Conservation (phyloP, 306 rosid genomes). For the Cajanus cajan region DNA sequence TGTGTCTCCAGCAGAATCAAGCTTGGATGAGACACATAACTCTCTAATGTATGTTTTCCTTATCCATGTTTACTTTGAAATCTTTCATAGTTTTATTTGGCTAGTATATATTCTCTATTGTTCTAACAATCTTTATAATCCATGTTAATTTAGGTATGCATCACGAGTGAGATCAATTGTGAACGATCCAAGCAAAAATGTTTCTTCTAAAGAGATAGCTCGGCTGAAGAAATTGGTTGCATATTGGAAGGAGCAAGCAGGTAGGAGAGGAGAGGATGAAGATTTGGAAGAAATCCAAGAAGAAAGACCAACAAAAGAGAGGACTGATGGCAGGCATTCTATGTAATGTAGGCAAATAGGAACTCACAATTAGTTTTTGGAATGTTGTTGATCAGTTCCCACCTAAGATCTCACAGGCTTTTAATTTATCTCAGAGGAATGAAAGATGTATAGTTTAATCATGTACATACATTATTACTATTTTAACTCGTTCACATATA, state of each 20-base stretch:
- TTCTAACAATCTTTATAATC: background rate
- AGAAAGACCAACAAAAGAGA: slow-evolving; percentile 59
- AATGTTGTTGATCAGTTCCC: background rate
- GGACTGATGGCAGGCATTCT: slow-evolving; percentile 62
- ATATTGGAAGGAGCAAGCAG: slow-evolving; percentile 97
- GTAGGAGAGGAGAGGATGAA: slow-evolving; percentile 73
- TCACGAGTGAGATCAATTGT: slow-evolving; percentile 89
- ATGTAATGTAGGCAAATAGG: slow-evolving; percentile 43
- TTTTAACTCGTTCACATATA: background rate
- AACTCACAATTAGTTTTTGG: background rate
- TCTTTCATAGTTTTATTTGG: background rate
- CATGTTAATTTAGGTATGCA: slow-evolving; percentile 64
- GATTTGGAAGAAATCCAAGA: slow-evolving; percentile 88
- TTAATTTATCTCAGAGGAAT: slow-evolving; percentile 12
- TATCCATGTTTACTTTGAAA: background rate
- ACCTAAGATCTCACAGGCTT: slow-evolving; percentile 3
- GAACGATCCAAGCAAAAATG: slow-evolving; percentile 88
- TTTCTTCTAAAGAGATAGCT: slow-evolving; percentile 82
- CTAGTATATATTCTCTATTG: background rate
- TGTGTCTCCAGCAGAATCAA: slow-evolving; percentile 80
- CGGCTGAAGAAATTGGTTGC: slow-evolving; percentile 73
- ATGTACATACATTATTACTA: slow-evolving; percentile 31
- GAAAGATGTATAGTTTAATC: slow-evolving; percentile 47
- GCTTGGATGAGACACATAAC: slow-evolving; percentile 89
- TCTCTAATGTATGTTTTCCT: slow-evolving; percentile 69